A percentile compares a stretch with the other conserved stretches of the same genome.
Evolutionary conservation across 768 basidiomycete species (phyloP).

Genomic region (Pulveroboletus sp.): DNA sequence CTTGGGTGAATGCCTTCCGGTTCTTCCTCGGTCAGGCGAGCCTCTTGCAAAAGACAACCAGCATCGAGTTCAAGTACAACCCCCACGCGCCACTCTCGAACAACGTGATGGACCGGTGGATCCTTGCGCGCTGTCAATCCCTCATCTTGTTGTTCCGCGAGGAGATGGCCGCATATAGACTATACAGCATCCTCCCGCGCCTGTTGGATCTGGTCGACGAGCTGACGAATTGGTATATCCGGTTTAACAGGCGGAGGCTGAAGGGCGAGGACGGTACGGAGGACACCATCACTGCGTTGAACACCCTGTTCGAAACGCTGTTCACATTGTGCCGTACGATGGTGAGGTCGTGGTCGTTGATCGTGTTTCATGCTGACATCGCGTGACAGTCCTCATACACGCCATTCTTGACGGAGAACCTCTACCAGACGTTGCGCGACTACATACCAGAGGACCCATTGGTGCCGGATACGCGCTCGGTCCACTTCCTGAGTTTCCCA

Average conservation of each 20-base stretch:
- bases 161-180: conserved; percentile 96
- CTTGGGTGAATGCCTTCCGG: conserved; percentile 98
- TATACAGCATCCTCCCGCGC: conserved; percentile 97
- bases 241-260: conserved; percentile 92
- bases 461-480: conserved; percentile 79
- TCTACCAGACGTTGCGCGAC: conserved; percentile 87
- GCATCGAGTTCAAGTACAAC: conserved; percentile 81
- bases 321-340: conserved; percentile 94
- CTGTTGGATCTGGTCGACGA: conserved; percentile 91
- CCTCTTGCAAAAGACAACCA: conserved; percentile 77
- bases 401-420: conserved; percentile 94
- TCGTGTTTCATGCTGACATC: not conserved
- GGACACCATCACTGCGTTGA: conserved; percentile 84
- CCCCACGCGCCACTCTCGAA: conserved; percentile 76
- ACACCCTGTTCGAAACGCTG: conserved; percentile 93
- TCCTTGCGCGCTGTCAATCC: conserved; percentile 96
- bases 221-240: conserved; percentile 99
- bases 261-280: conserved; percentile 93
- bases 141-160: conserved; percentile 86
- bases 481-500: conserved; percentile 96
- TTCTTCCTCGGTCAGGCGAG: conserved; percentile 97
- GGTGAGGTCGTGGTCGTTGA: conserved; percentile 45
- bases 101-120: conserved; percentile 99
- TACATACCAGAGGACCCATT: conserved; percentile 78
- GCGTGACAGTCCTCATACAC: conserved; percentile 86